A percentile compares a stretch with the other conserved stretches of the same genome.
phyloP scores from a whole-genome alignment of 148 eudicot species.

The Vaccinium macrocarpon region DNA sequence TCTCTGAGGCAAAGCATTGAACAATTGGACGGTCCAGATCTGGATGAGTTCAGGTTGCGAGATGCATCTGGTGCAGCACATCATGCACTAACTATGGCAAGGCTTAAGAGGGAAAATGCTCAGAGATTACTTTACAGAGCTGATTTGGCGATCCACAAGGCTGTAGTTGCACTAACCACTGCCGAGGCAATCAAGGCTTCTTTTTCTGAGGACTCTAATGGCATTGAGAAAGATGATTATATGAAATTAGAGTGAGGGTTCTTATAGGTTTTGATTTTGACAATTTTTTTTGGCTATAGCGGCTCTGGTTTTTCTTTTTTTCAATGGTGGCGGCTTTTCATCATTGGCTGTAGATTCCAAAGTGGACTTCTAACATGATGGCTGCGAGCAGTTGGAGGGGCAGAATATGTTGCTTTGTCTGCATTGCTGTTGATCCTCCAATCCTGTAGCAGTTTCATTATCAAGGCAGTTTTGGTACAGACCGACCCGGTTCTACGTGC shows the following conservation, averaged over 20 bases:
- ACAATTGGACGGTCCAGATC: slow-evolving; percentile 58
- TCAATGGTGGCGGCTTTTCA: slow-evolving; percentile 17
- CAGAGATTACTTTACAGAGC: slow-evolving; percentile 74
- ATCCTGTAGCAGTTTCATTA: neutral
- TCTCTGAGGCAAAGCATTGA: slow-evolving; percentile 39
- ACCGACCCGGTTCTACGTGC: slow-evolving; percentile 9
- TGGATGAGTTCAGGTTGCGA: slow-evolving; percentile 78
- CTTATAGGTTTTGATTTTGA: slow-evolving; percentile 12
- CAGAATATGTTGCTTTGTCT: slow-evolving; percentile 15
- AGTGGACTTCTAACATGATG: slow-evolving; percentile 15
- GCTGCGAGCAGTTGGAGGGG: slow-evolving; percentile 20
- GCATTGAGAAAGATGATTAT: slow-evolving; percentile 24
- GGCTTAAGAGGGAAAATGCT: slow-evolving; percentile 77
- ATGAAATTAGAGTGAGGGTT: slow-evolving; percentile 15
- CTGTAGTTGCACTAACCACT: slow-evolving; percentile 73
- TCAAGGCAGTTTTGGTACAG: slow-evolving; percentile 24
- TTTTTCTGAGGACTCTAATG: slow-evolving; percentile 27
- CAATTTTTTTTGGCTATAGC: slow-evolving; percentile 9
- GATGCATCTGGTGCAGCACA: slow-evolving; percentile 82
- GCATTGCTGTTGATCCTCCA: slow-evolving; percentile 8
- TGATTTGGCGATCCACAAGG: slow-evolving; percentile 86
- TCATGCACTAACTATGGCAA: slow-evolving; percentile 70
- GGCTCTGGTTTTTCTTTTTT: slow-evolving; percentile 12
- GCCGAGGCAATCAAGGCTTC: slow-evolving; percentile 84
- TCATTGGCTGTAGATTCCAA: slow-evolving; percentile 14